Evolutionary conservation across 2,329 filamentous ascomycete species (phyloP), one percentile per base, ranked within the genome.

Genomic region (Arthrobotrys musiformis): DNA sequence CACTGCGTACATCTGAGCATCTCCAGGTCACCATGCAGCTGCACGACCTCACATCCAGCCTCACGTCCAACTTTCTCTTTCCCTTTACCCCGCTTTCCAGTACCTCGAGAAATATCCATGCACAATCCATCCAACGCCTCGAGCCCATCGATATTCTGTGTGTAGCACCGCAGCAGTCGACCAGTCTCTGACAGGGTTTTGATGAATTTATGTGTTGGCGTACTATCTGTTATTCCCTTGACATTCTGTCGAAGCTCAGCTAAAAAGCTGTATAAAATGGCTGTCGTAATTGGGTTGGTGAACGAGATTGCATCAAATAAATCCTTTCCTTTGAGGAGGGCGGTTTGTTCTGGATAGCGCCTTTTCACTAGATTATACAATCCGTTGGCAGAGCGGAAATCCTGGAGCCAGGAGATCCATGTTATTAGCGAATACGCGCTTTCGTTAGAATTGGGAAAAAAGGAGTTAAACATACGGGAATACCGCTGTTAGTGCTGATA

Each of bases 401-500:
- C 90, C 90, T 91, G 79, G 28, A 2, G 30, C 46, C 30, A 28
- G 26, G 22, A 13, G 54, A 60, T 42, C 56, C 11, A 28, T 63
- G 33, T 40, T 35, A 77, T 81, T 78, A 82, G 78, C 79, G 80
- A 61, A 73, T 11, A 37, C 66, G 70, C 35, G 35, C 58, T 8
- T 17, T 33, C 17, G 48, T 13, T 33, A 44, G 64, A 46, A 19
- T 8, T 42, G 35, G 44, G 30, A 54, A 46, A 37, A 24, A 30
- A 24, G 17, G n/a, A 3, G 24, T 1, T 46, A 4, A 7, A 82
- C 87, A 81, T 85, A 92, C 90, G 61, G 90, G 90, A 81, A 92
- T 92, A 68, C 91, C 91, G 78, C 90, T 92, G 82, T 92, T 92
- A 61, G 91, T 92, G 81, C 90, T 91, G 81, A 92, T 92, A 63